Evolutionary conservation across 768 basidiomycete genomes (phyloP).

Genomic region (Rhizopogon salebrosus): DNA sequence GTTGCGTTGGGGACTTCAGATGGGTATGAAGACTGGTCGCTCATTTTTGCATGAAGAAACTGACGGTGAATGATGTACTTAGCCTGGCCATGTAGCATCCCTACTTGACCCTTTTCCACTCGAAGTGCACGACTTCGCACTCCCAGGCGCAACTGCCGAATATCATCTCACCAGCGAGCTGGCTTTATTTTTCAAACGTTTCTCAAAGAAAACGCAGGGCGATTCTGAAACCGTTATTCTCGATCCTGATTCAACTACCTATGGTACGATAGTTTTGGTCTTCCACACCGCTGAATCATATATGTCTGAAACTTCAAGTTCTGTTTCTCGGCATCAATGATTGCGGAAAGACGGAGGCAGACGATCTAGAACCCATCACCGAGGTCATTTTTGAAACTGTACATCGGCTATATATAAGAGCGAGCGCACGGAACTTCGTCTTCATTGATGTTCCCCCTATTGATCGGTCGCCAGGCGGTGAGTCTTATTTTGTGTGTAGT

Average conservation of each 20-base stretch:
- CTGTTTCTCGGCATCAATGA: slow-evolving; percentile 37
- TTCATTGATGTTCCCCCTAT: slow-evolving; percentile 34
- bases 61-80: too few relatives aligned
- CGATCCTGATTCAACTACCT: background rate
- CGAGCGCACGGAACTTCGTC: slow-evolving; percentile 31
- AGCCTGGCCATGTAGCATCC: too few relatives aligned
- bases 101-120: too few relatives aligned
- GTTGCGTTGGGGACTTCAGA: too few relatives aligned
- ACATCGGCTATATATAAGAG: slow-evolving; percentile 27
- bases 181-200: background rate
- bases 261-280: background rate
- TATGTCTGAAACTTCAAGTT: slow-evolving; percentile 11
- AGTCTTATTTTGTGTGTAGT: background rate
- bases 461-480: slow-evolving; percentile 33
- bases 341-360: slow-evolving; percentile 25
- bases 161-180: too few relatives aligned
- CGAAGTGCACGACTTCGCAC: too few relatives aligned
- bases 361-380: slow-evolving; percentile 24
- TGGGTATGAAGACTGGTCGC: too few relatives aligned
- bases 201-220: background rate
- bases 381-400: slow-evolving; percentile 17
- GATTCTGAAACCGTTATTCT: background rate
- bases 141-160: too few relatives aligned
- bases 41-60: too few relatives aligned
- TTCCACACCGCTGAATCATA: background rate